phyloP scores from a whole-genome alignment of 768 basidiomycete species.

The Xerocomellus amylosporus region DNA sequence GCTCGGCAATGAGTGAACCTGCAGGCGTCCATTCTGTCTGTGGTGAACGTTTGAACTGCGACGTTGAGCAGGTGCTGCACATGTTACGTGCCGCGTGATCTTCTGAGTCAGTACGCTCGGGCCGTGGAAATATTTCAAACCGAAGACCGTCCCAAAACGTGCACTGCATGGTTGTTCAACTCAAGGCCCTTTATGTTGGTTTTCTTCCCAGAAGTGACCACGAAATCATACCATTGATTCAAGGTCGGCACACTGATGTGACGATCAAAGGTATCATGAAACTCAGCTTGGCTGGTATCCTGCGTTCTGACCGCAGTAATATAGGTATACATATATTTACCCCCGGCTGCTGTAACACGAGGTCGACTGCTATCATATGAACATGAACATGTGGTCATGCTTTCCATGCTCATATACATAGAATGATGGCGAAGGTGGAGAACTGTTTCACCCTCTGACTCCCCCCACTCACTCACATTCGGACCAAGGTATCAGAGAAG shows the following conservation, averaged over 20 bases:
- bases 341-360: no score
- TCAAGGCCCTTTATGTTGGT: no score
- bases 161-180: not conserved
- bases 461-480: not conserved
- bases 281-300: not conserved
- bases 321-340: no score
- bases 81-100: no score
- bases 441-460: not conserved
- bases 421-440: not conserved
- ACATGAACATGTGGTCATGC: no score
- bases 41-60: no score
- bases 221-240: not conserved
- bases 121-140: not conserved
- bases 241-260: not conserved
- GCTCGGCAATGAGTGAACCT: no score
- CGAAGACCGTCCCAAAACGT: not conserved
- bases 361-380: no score
- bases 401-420: slow-evolving; percentile 4
- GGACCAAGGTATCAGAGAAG: not conserved
- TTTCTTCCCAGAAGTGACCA: not conserved
- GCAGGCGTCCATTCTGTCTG: no score
- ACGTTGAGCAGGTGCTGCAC: no score
- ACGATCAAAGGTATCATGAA: not conserved
- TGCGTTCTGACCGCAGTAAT: not conserved
- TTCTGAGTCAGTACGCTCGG: no score